phyloP scores from a whole-genome alignment of 2,329 filamentous ascomycete species.

The Epichloe gansuensis region DNA sequence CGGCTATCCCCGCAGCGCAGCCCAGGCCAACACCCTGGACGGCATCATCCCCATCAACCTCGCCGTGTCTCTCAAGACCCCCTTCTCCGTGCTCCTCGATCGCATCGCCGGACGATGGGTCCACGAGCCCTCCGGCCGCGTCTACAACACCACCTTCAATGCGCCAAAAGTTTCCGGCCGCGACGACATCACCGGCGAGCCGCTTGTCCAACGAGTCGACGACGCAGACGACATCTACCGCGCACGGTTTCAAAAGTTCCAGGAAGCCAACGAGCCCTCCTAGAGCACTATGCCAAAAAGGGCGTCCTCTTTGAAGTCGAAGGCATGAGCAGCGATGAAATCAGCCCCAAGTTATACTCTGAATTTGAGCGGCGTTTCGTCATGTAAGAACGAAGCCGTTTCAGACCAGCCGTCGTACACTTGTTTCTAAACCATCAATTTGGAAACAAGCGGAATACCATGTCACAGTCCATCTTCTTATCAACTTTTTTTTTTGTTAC shows the following conservation, averaged over 20 bases:
- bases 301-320: constrained; percentile 79
- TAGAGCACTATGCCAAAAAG: constrained; percentile 79
- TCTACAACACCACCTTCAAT: constrained; percentile 94
- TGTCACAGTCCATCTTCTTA: not conserved
- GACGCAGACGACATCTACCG: constrained; percentile 82
- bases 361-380: constrained; percentile 72
- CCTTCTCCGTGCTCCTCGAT: constrained; percentile 73
- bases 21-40: constrained; percentile 69
- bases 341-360: constrained; percentile 73
- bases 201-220: constrained; percentile 68
- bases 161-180: constrained; percentile 65
- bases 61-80: constrained; percentile 77
- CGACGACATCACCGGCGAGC: constrained; percentile 87
- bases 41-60: constrained; percentile 85
- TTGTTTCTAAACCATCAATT: too few species aligned
- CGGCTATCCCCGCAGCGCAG: constrained; percentile 81
- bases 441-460: too few species aligned
- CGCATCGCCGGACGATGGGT: constrained; percentile 90
- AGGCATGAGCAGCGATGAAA: constrained; percentile 87
- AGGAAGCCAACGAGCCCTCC: constrained; percentile 74
- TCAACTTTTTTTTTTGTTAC: not conserved
- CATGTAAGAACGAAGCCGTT: constrained; percentile 6
- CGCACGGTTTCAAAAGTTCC: constrained; percentile 67
- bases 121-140: constrained; percentile 77
- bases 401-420: not conserved